Conservation (phyloP, 2,329 filamentous ascomycete genomes). For the Ascochyta koolunga region DNA sequence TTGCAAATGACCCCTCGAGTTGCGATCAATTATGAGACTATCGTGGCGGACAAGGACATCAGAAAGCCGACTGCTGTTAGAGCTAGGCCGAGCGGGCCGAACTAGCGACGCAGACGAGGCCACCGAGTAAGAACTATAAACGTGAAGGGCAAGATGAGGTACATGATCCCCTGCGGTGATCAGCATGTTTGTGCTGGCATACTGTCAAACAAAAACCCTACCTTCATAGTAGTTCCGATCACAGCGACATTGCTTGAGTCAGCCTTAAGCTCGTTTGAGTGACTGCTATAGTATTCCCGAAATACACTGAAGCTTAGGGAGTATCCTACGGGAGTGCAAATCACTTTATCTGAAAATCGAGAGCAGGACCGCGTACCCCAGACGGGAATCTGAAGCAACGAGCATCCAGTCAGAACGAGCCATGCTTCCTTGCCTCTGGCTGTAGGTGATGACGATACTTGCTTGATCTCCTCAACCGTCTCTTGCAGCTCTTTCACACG, state of each 20-base stretch:
- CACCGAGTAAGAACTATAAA: constrained; percentile 42
- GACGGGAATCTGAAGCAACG: constrained; percentile 30
- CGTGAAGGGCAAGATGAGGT: constrained; percentile 49
- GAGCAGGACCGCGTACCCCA: constrained; percentile 25
- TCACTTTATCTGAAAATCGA: not conserved
- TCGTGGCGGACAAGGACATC: constrained; percentile 38
- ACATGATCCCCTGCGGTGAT: constrained; percentile 49
- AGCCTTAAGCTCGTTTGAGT: constrained; percentile 17
- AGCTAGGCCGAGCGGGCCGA: constrained; percentile 40
- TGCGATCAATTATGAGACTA: constrained; percentile 38
- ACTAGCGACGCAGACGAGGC: constrained; percentile 38
- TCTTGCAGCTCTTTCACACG: constrained; percentile 4
- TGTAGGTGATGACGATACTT: constrained; percentile 17
- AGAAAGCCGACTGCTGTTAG: constrained; percentile 21
- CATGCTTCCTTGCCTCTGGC: constrained; percentile 30
- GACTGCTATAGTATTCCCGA: constrained; percentile 27
- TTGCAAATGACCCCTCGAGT: constrained; percentile 49
- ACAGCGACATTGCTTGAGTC: constrained; percentile 20
- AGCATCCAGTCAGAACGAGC: constrained; percentile 31
- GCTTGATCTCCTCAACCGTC: constrained; percentile 21
- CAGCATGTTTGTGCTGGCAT: not conserved
- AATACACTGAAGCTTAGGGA: constrained; percentile 30
- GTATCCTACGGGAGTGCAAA: constrained; percentile 23
- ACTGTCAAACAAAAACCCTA: constrained; percentile 3
- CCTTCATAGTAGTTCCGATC: constrained; percentile 29